phyloP scores from a whole-genome alignment of 2,329 filamentous ascomycete genomes.

The Diaporthe longicolla region DNA sequence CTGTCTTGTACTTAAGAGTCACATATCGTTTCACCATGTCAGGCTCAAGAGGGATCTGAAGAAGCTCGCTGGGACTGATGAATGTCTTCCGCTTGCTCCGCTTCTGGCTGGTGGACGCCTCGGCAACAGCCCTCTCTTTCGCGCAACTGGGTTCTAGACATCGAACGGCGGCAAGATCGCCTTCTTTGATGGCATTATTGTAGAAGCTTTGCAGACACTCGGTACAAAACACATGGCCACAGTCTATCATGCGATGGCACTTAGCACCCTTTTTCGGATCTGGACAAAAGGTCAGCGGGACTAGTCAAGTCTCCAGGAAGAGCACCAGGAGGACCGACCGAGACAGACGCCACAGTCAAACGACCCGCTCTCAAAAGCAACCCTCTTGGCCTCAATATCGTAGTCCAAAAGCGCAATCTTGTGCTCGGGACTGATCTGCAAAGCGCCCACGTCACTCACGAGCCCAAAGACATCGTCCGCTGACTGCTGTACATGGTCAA shows the following conservation, averaged over 20 bases:
- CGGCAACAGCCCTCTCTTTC: conserved; percentile 65
- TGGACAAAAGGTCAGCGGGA: conserved; percentile 49
- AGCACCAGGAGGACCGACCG: conserved; percentile 58
- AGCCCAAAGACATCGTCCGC: conserved; percentile 74
- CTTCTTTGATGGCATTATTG: conserved; percentile 87
- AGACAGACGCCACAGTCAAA: conserved; percentile 92
- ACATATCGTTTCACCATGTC: conserved; percentile 88
- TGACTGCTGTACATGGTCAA: conserved; percentile 73
- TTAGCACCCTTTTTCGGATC: conserved; percentile 90
- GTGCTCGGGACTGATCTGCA: conserved; percentile 68
- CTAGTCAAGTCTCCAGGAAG: neutral
- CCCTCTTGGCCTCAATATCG: conserved; percentile 80
- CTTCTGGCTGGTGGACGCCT: conserved; percentile 54
- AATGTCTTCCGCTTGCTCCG: conserved; percentile 74
- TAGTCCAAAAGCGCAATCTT: conserved; percentile 84
- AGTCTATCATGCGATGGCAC: conserved; percentile 87
- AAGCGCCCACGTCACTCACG: conserved; percentile 60
- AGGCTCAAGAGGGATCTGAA: conserved; percentile 80
- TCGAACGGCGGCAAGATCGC: conserved; percentile 82
- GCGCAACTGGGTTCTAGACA: conserved; percentile 87
- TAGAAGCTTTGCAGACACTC: conserved; percentile 93
- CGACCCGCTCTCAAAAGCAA: conserved; percentile 84
- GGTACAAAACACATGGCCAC: conserved; percentile 91
- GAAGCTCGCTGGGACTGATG: conserved; percentile 85
- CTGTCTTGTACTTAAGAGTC: conserved; percentile 90